These are phyloP conservation scores for Eucalyptus pauciflora DNA, from an alignment of 345 rosid species.

Conservation along the genomic window DNA sequence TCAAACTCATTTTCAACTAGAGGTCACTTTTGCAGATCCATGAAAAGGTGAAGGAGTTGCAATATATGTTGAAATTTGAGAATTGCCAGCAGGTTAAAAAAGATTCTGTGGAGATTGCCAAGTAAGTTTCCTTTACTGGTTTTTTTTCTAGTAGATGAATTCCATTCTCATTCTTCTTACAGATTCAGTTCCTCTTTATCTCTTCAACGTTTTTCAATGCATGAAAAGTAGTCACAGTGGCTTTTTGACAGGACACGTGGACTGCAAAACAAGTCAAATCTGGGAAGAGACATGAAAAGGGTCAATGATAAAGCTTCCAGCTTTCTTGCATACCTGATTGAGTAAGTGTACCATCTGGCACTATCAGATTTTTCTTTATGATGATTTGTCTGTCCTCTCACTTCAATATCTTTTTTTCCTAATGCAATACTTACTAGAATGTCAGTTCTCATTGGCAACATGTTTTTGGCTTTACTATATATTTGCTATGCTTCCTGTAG, in stretches of 20 bases:
- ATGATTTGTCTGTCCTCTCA: background rate
- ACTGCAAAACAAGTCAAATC: constrained; percentile 27
- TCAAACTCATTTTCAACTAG: background rate
- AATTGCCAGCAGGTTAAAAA: constrained; percentile 35
- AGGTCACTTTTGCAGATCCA: constrained; percentile 30
- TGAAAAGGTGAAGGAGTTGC: constrained; percentile 57
- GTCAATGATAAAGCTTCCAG: constrained; percentile 46
- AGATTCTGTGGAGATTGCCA: constrained; percentile 34
- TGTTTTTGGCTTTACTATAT: background rate
- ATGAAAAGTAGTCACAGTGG: background rate
- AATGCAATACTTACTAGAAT: background rate
- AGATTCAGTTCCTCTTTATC: background rate
- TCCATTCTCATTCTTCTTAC: background rate
- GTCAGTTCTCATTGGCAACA: background rate
- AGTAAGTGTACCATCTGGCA: constrained; percentile 22
- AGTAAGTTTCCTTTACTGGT: constrained; percentile 22
- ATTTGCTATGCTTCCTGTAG: background rate
- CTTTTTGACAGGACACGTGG: constrained; percentile 41
- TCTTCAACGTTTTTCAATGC: background rate
- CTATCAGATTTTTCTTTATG: background rate
- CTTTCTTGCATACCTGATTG: constrained; percentile 46
- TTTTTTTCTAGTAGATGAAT: background rate
- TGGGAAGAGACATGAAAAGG: constrained; percentile 24
- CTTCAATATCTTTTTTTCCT: background rate
- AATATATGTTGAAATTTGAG: constrained; percentile 36